Evolutionary conservation across 2,329 filamentous ascomycete species (phyloP), one percentile per base, ranked within the genome.

Genomic region (Aspergillus floridensis): DNA sequence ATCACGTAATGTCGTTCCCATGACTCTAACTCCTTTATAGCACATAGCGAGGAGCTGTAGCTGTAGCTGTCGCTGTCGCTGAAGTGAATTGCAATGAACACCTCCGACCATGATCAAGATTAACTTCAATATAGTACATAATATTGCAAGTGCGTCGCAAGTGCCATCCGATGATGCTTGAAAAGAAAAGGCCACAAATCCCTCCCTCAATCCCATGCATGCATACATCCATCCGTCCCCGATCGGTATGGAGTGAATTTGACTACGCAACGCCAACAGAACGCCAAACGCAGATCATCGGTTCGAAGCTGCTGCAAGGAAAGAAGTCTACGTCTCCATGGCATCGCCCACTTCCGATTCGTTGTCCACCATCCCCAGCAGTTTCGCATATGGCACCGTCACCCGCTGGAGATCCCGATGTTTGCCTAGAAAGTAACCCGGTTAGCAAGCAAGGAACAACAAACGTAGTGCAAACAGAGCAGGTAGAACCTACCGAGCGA

Each of bases 341-440:
- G 71, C 67, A 62, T 76, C 73, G 2, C 66, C 65, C 31, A 67
- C 63, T n/a, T 69, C 67, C 21, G 69, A 66, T 49, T 69, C 68
- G 26, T 69, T 72, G 47, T 76, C 73, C 10, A 80, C 70, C 59
- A 84, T 71, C 38, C 89, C 90, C 22, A 96, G 80, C n/a, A 92
- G 80, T 63, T 91, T 87, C 12, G 93, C 93, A 74, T 98, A 98
- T 63, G 96, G 93, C 26, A 97, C 91, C n/a, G 92, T 96, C 47
- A 97, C 84, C 26, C 95, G 85, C 75, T 99, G 95, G 31, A 99
- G 81, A 72, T 98, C 96, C 58, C 95, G 88, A 77, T 95, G 93
- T 87, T 98, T 98, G 24, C 65, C 65, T 66, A 22, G 4, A 60
- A 21, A 48, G 54, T n/a, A 22, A 53, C 16, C 24, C 3, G 38